Evolutionary conservation across 805 yeast genomes (phyloP), one percentile per base, ranked within the genome.

Genomic region (Candida broadrunensis): DNA sequence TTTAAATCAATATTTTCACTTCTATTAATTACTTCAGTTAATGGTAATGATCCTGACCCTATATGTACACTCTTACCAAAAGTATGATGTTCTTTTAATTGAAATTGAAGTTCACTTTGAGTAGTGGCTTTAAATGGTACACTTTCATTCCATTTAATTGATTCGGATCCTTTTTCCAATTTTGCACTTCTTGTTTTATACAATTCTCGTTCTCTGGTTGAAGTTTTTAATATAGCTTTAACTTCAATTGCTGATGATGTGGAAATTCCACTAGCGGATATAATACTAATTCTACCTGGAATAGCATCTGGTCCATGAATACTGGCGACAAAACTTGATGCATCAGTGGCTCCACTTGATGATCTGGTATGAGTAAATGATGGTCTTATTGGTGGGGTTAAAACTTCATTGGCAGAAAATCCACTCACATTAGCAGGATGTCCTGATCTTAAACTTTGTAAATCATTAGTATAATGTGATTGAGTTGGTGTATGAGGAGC

Each of bases 21-120:
- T 24, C 61, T 67, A 47, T 77, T 78, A 34, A 67, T 50, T n/a
- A 65, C 72, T 14, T 82, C 82, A 31, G 63, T 54, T 46, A 86
- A 63, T 11, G 65, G 61, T 23, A 88, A 51, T 29, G 77, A 68
- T 7, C 80, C 80, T 35, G 70, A 70, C 11, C 85, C 95, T 31
- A 88, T 41, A 42, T 78, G 85, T 20, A 69, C 66, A 49, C 78
- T 83, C 54, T 83, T 81, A 29, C 95, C 89, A 50, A 90, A 74
- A 2, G 80, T 75, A 57, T 86, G 93, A 54, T 78, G 85, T 25
- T 81, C 79, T 32, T 78, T 70, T 20, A 87, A 77, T 31, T 72
- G 70, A 53, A 91, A 77, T 2, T 78, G 65, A 32, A 90, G 53
- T 40, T 68, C 73, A 3, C 83, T 81, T 9, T 77, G 83, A 4